Evolutionary conservation across 2,329 filamentous ascomycete species (phyloP).

Genomic region (Rhexocercosporidium sp.): DNA sequence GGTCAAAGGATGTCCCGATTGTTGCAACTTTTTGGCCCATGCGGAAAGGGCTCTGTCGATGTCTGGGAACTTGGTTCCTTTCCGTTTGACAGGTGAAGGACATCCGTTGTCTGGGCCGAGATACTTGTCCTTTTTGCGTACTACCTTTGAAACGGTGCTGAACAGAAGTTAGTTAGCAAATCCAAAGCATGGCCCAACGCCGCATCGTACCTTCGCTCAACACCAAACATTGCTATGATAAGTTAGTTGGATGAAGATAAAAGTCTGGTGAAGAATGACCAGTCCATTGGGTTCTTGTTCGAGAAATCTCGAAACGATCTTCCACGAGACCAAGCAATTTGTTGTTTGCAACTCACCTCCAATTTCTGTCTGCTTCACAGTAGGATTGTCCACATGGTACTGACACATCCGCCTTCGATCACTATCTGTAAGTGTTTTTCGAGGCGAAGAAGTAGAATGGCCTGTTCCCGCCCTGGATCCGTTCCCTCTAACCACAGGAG

Average conservation of each 20-base stretch:
- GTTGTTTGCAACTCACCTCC: constrained; percentile 63
- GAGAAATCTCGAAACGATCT: background rate
- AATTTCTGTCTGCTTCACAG: constrained; percentile 94
- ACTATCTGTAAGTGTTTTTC: constrained; percentile 88
- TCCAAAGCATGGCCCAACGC: constrained; percentile 6
- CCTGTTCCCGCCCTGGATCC: constrained; percentile 54
- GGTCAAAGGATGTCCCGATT: constrained; percentile 73
- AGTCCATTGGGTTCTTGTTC: background rate
- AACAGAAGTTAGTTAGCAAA: constrained; percentile 35
- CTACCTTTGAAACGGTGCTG: constrained; percentile 98
- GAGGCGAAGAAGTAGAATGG: constrained; percentile 65
- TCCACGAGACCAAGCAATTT: background rate
- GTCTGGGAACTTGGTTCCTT: constrained; percentile 80
- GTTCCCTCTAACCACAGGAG: constrained; percentile 51
- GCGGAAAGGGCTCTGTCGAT: constrained; percentile 89
- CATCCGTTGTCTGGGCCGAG: constrained; percentile 80
- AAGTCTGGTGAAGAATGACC: background rate
- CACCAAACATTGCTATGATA: constrained; percentile 79
- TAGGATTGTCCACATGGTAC: constrained; percentile 89
- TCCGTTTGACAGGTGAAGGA: constrained; percentile 81
- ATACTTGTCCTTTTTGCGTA: constrained; percentile 94
- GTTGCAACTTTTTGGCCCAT: constrained; percentile 83
- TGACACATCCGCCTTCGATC: constrained; percentile 93
- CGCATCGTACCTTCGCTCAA: constrained; percentile 84
- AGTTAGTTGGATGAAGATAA: constrained; percentile 40